phyloP scores from a whole-genome alignment of 306 rosid genomes.

The Dalbergia cultrata region DNA sequence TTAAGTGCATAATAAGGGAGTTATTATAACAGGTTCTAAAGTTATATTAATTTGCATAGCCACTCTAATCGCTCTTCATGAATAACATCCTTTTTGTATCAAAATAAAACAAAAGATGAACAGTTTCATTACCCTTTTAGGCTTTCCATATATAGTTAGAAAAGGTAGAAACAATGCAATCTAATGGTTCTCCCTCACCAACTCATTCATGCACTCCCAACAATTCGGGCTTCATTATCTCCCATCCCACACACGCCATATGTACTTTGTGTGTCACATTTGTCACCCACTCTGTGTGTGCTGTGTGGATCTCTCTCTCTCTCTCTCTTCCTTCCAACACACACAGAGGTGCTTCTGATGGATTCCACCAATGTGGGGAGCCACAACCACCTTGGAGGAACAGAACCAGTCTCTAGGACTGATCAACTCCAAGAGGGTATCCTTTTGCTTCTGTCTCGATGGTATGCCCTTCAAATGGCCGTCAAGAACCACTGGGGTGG shows the following conservation, averaged over 20 bases:
- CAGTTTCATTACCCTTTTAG: neutral
- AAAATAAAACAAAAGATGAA: neutral
- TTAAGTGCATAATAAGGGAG: neutral
- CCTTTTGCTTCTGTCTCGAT: constrained; percentile 64
- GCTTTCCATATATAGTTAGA: constrained; percentile 16
- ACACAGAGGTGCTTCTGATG: constrained; percentile 37
- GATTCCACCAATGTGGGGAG: constrained; percentile 33
- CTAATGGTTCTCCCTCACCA: neutral
- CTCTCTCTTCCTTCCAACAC: constrained; percentile 22
- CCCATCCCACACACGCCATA: neutral
- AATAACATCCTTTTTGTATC: neutral
- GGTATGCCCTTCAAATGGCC: constrained; percentile 87
- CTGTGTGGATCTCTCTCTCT: constrained; percentile 25
- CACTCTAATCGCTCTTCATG: neutral
- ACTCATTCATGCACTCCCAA: constrained; percentile 1
- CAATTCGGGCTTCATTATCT: constrained; percentile 26
- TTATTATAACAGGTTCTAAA: neutral
- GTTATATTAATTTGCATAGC: neutral
- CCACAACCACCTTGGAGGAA: neutral
- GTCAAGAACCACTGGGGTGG: constrained; percentile 81
- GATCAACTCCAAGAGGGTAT: constrained; percentile 44
- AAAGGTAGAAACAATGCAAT: constrained; percentile 2
- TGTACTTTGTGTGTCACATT: neutral
- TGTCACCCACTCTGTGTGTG: constrained; percentile 35
- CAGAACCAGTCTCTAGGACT: constrained; percentile 28